Evolutionary conservation across 371 early-diverging fungal species (phyloP).

Genomic region (Mucor saturninus): DNA sequence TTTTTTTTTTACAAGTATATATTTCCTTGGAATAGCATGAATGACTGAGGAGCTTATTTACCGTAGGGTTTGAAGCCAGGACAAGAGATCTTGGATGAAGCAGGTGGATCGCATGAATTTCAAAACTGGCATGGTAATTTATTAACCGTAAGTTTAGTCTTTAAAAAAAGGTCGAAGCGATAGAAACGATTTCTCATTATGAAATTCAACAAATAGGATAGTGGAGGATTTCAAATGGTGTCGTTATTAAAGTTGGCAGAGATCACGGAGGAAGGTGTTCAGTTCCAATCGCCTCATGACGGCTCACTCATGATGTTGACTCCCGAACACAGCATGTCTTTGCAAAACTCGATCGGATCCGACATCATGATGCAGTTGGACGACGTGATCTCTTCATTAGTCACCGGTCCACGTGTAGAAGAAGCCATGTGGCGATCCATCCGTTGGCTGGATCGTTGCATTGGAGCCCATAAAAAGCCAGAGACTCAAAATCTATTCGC

Average conservation of each 20-base stretch:
- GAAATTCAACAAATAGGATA: not conserved
- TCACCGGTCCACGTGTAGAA: slow-evolving; percentile 83
- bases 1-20: not conserved
- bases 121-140: slow-evolving; percentile 87
- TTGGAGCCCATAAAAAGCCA: slow-evolving; percentile 76
- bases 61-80: slow-evolving; percentile 61
- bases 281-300: slow-evolving; percentile 87
- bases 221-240: slow-evolving; percentile 12
- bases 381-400: slow-evolving; percentile 92
- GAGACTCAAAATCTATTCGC: slow-evolving; percentile 91
- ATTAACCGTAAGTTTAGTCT: slow-evolving; percentile 65
- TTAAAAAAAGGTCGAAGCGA: no score
- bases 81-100: slow-evolving; percentile 74
- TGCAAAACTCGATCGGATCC: slow-evolving; percentile 93
- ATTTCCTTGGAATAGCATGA: not conserved
- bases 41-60: no score
- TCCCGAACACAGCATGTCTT: slow-evolving; percentile 90
- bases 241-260: slow-evolving; percentile 74
- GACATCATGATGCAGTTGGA: slow-evolving; percentile 99
- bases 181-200: not conserved
- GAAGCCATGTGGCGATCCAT: slow-evolving; percentile 94
- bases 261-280: slow-evolving; percentile 93
- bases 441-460: slow-evolving; percentile 95
- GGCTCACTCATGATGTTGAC: slow-evolving; percentile 87
- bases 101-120: slow-evolving; percentile 86